Evolutionary conservation across 2,329 filamentous ascomycete species (phyloP).

Genomic region (Colletotrichum simmondsii): DNA sequence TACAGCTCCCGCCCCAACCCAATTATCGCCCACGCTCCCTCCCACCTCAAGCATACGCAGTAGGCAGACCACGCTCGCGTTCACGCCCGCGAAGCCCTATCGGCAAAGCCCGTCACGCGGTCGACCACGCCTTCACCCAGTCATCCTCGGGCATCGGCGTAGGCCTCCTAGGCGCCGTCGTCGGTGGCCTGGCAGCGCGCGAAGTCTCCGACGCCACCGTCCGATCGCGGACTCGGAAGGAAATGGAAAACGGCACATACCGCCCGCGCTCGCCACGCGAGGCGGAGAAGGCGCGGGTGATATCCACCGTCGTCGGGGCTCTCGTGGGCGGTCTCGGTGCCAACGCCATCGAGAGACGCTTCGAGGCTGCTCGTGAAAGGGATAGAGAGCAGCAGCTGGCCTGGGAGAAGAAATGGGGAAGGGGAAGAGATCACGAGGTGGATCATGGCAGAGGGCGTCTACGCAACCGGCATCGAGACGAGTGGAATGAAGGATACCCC

Average conservation of each 20-base stretch:
- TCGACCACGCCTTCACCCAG: constrained; percentile 60
- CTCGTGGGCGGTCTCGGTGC: constrained; percentile 66
- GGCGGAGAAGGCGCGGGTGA: constrained; percentile 47
- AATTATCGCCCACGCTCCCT: constrained; percentile 34
- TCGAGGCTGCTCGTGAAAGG: constrained; percentile 50
- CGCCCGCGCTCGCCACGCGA: constrained; percentile 33
- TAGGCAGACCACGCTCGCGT: constrained; percentile 37
- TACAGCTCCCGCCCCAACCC: constrained; percentile 9
- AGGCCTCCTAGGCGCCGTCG: constrained; percentile 63
- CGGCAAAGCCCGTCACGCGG: constrained; percentile 51
- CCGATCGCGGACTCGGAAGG: constrained; percentile 38
- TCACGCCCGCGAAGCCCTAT: constrained; percentile 47
- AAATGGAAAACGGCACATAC: constrained; percentile 24
- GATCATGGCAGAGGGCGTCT: constrained; percentile 36
- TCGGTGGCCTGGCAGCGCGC: constrained; percentile 64
- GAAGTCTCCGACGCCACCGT: constrained; percentile 57
- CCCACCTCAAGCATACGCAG: constrained; percentile 22
- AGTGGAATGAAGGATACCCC: constrained; percentile 39
- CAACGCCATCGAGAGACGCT: constrained; percentile 58
- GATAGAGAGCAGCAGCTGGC: constrained; percentile 44
- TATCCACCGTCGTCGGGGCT: constrained; percentile 64
- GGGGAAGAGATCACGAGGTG: constrained; percentile 28
- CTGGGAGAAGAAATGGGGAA: constrained; percentile 48
- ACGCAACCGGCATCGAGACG: constrained; percentile 35
- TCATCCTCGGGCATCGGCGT: constrained; percentile 61